Percentiles rank a stretch among this genome's conserved stretches.
Conservation (phyloP, 2,329 filamentous ascomycete species). For the Podosphaera xanthii region DNA sequence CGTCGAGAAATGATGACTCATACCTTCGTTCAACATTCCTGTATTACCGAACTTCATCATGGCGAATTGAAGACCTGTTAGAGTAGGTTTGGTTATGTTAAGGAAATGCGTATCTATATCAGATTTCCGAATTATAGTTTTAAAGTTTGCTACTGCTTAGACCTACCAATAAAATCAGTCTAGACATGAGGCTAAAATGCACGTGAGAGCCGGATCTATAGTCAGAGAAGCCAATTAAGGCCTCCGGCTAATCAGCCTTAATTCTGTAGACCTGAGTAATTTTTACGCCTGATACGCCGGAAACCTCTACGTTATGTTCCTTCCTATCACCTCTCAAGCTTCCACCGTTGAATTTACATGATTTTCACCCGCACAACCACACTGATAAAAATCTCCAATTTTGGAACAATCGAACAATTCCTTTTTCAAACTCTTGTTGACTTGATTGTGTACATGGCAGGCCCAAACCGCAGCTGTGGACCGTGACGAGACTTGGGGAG, state of each 20-base stretch:
- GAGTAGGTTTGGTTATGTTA: background rate
- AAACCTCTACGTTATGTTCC: too few relatives aligned
- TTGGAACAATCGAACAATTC: slow-evolving; percentile 39
- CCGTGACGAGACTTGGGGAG: slow-evolving; percentile 39
- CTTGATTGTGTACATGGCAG: slow-evolving; percentile 43
- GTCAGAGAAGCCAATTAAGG: background rate
- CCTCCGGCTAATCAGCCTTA: background rate
- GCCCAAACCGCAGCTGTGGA: slow-evolving; percentile 44
- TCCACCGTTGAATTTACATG: slow-evolving; percentile 12
- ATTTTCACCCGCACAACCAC: slow-evolving; percentile 43
- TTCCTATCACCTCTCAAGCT: slow-evolving; percentile 10
- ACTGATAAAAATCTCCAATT: slow-evolving; percentile 50
- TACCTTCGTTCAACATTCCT: slow-evolving; percentile 41
- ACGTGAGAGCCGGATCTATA: background rate
- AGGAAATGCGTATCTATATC: background rate
- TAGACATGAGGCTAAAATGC: background rate
- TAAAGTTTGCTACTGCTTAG: too few relatives aligned
- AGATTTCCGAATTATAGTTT: background rate
- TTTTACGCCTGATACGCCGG: too few relatives aligned
- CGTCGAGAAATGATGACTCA: slow-evolving; percentile 4
- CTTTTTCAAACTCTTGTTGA: slow-evolving; percentile 41
- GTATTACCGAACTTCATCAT: slow-evolving; percentile 39
- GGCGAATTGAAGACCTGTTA: background rate
- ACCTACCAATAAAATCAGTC: background rate
- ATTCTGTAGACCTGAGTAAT: too few relatives aligned